Conservation (phyloP, 2,329 filamentous ascomycete genomes). For the Fusarium drepaniforme region DNA sequence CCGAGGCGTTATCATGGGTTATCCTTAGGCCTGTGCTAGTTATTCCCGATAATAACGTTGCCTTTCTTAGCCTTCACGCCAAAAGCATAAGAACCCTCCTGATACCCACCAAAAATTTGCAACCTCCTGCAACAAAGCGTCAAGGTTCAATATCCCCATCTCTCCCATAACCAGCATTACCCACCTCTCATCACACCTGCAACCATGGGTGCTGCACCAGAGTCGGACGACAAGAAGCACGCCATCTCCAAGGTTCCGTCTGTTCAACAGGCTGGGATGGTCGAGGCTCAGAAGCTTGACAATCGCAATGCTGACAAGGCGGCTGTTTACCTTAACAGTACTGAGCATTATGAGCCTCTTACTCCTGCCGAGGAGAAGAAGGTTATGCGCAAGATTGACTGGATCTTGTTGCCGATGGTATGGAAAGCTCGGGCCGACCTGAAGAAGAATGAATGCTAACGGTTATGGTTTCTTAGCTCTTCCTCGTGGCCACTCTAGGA, state of each 20-base stretch:
- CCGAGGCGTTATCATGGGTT: not conserved
- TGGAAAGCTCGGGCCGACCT: not conserved
- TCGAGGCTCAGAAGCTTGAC: conserved; percentile 9
- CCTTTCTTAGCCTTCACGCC: not conserved
- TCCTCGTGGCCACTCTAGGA: conserved; percentile 13
- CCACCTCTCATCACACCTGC: not conserved
- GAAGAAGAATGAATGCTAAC: not conserved
- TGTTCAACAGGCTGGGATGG: not conserved
- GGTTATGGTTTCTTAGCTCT: not conserved
- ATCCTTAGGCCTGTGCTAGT: not conserved
- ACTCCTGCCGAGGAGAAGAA: conserved; percentile 14
- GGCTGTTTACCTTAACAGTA: conserved; percentile 4
- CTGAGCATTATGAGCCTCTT: conserved; percentile 8
- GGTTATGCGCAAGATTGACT: conserved; percentile 4
- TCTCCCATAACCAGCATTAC: not conserved
- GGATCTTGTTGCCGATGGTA: not conserved
- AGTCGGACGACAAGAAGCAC: conserved; percentile 1
- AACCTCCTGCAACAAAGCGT: not conserved
- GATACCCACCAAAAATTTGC: not conserved
- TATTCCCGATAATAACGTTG: not conserved
- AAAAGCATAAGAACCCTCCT: conserved; percentile 2
- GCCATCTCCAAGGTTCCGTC: conserved; percentile 3
- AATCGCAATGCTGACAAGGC: conserved; percentile 7
- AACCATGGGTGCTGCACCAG: not conserved
- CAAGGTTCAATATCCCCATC: not conserved